A percentile compares a stretch with the other conserved stretches of the same genome.
phyloP scores from a whole-genome alignment of 2,329 filamentous ascomycete species.

The Claviceps digitariae region DNA sequence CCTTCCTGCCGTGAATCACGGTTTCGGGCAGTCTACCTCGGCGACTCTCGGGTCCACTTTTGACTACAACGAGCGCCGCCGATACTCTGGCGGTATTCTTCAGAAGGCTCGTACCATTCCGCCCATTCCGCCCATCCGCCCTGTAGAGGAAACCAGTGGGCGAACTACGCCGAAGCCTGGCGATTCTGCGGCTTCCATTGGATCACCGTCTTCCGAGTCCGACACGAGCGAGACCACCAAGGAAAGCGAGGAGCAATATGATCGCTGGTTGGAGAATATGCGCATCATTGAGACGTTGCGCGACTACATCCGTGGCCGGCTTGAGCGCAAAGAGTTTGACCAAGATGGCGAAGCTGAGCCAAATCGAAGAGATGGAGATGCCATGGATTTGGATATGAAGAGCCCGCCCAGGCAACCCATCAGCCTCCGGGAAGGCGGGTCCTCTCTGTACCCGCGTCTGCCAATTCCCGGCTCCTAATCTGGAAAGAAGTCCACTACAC shows the following conservation, averaged over 20 bases:
- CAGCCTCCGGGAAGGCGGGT: constrained; percentile 16
- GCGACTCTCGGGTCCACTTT: constrained; percentile 59
- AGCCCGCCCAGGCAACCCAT: constrained; percentile 15
- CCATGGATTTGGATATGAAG: constrained; percentile 25
- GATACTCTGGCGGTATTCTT: constrained; percentile 54
- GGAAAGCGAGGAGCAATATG: constrained; percentile 48
- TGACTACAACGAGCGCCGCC: constrained; percentile 47
- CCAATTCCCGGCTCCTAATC: constrained; percentile 16
- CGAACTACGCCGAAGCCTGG: constrained; percentile 29
- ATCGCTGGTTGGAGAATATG: constrained; percentile 53
- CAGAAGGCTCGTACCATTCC: constrained; percentile 40
- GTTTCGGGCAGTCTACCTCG: constrained; percentile 56
- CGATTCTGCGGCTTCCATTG: constrained; percentile 30
- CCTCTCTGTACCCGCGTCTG: constrained; percentile 27
- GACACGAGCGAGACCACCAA: constrained; percentile 37
- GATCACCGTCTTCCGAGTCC: constrained; percentile 42
- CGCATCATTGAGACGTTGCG: constrained; percentile 49
- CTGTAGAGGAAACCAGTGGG: constrained; percentile 23
- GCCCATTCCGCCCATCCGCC: constrained; percentile 26
- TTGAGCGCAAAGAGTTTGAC: constrained; percentile 43
- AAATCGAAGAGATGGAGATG: constrained; percentile 13
- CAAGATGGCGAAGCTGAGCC: constrained; percentile 14
- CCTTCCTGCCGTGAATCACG: constrained; percentile 50
- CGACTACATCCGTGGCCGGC: constrained; percentile 41
- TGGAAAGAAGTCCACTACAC: background rate